Base-by-base conservation (phyloP, 352 stramenopile genomes). In the Globisporangium cederbergense region DNA sequence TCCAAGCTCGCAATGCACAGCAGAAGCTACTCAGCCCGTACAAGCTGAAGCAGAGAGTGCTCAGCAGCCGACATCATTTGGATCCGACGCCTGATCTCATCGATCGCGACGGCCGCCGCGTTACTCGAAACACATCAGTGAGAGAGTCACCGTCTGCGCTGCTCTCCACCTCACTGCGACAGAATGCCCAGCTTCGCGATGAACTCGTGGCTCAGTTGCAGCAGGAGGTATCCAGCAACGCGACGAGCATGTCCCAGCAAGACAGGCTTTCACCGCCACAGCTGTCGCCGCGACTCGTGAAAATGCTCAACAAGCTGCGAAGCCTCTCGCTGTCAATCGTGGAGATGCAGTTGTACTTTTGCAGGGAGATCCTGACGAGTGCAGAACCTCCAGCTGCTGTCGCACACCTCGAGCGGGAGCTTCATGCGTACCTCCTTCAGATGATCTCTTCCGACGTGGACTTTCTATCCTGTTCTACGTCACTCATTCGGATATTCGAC, bases 1-100 rank as follows among this genome's bases (percentile, higher is more conserved):
- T n/a, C 5, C 52, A 58, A 22, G 25, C 42, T 14, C 45, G 60
- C 43, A 62, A 55, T 42, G 10, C 64, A 22, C 58, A 62, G 4
- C 74, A 60, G 42, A 74, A 74, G 34, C 72, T 81, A 9, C 73
- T 71, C 7, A 89, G 74, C 68, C 79, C 79, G 25, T 86, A 80
- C 70, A 86, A 88, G 60, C 66, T 90, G 34, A 89, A 90, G 59
- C 76, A 90, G 47, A 73, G 76, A 13, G 76, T 90, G 36, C 55
- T 86, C 25, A 82, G 71, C 58, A 87, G 56, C 42, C 72, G 79
- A 20, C 64, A 55, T 20, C 18, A 14, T 13, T 25, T 50, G 30
- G 28, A 51, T 7, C 13, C 18, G 28, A 43, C 30, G 16, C n/a
- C 42, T 30, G 38, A 14, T 30, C 20, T 4, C 18, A 18, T 22